Conservation (phyloP, 495 filamentous ascomycete species). For the Antarctomyces pellizariae region DNA sequence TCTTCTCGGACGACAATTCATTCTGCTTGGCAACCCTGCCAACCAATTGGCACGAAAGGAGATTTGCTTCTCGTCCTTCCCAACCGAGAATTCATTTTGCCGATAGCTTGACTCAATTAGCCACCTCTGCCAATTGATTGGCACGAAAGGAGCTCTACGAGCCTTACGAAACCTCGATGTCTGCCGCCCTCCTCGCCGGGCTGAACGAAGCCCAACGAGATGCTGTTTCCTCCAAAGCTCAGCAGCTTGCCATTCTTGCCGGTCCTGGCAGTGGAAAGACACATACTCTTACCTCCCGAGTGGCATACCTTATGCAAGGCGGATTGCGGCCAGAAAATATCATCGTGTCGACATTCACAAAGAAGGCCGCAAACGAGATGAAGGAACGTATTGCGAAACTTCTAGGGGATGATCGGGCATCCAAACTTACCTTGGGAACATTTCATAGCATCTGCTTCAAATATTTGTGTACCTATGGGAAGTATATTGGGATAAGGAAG, state of each 20-base stretch:
- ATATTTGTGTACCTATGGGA: conserved; percentile 70
- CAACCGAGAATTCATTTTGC: no score
- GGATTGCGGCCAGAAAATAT: conserved; percentile 73
- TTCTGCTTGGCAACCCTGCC: no score
- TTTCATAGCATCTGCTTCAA: conserved; percentile 86
- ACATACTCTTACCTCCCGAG: conserved; percentile 82
- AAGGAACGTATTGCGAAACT: conserved; percentile 60
- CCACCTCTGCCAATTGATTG: no score
- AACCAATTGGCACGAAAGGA: no score
- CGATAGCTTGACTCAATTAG: no score
- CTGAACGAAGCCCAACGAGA: conserved; percentile 64
- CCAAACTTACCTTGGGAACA: conserved; percentile 67
- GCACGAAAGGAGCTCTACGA: no score
- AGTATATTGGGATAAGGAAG: conserved; percentile 55
- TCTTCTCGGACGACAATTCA: no score
- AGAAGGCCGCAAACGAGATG: conserved; percentile 95
- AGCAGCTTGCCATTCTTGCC: conserved; percentile 76
- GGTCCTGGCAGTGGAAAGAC: conserved; percentile 76
- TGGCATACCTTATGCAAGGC: conserved; percentile 77
- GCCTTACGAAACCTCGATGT: no score
- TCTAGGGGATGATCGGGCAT: conserved; percentile 54
- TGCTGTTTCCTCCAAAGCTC: conserved; percentile 62
- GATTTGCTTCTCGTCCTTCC: no score
- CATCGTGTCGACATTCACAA: conserved; percentile 92
- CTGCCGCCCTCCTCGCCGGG: conserved; percentile 42